Evolutionary conservation across 495 filamentous ascomycete species (phyloP).

Genomic region (Annulohypoxylon stygium): DNA sequence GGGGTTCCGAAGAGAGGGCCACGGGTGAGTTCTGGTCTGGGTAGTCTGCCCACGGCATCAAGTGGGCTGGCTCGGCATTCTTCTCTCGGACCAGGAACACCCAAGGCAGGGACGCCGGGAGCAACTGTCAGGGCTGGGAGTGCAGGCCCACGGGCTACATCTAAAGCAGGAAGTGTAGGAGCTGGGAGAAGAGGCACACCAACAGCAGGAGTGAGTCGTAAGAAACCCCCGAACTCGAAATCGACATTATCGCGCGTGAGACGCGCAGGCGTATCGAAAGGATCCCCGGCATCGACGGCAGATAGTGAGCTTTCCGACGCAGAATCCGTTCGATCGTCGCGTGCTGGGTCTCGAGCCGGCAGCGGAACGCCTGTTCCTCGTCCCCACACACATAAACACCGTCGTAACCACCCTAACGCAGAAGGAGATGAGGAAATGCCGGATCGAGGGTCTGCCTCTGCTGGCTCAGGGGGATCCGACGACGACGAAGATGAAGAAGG

Average conservation of each 20-base stretch:
- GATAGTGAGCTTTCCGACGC: slow-evolving; percentile 77
- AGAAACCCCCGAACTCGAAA: slow-evolving; percentile 69
- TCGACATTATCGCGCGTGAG: slow-evolving; percentile 67
- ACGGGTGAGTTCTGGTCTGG: slow-evolving; percentile 73
- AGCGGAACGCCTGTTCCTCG: slow-evolving; percentile 63
- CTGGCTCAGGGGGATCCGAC: slow-evolving; percentile 68
- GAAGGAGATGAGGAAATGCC: slow-evolving; percentile 57
- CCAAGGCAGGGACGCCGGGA: slow-evolving; percentile 78
- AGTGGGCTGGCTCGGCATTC: slow-evolving; percentile 82
- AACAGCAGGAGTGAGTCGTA: slow-evolving; percentile 66
- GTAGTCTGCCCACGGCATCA: slow-evolving; percentile 74
- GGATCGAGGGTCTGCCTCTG: slow-evolving; percentile 59
- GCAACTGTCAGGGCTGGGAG: slow-evolving; percentile 75
- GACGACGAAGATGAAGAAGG: slow-evolving; percentile 91
- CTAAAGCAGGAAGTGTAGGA: slow-evolving; percentile 58
- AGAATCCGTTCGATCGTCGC: slow-evolving; percentile 65
- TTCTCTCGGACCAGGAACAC: slow-evolving; percentile 85
- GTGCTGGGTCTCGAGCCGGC: slow-evolving; percentile 53
- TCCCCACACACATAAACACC: slow-evolving; percentile 55
- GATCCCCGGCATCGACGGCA: slow-evolving; percentile 67
- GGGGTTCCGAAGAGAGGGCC: slow-evolving; percentile 76
- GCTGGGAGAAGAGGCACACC: slow-evolving; percentile 73
- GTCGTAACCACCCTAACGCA: slow-evolving; percentile 55
- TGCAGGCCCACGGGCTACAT: slow-evolving; percentile 72
- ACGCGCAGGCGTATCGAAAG: slow-evolving; percentile 65